These are phyloP conservation scores for Apostasia ramifera DNA, from an alignment of 106 monocot genomes.

Conservation along the genomic window DNA sequence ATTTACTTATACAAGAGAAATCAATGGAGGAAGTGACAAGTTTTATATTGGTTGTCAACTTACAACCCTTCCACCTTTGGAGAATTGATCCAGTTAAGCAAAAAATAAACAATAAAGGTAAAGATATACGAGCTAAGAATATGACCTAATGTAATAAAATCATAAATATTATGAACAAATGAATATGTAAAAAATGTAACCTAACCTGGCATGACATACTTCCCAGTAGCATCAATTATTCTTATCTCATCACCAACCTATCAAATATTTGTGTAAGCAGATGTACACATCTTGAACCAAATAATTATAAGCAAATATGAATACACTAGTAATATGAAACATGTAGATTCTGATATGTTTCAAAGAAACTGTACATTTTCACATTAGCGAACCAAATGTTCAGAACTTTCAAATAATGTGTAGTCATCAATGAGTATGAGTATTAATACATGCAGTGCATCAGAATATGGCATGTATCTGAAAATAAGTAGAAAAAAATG, in stretches of 20 bases:
- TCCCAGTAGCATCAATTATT: constrained; percentile 87
- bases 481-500: too few relatives aligned
- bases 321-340: background rate
- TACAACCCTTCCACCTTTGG: too few relatives aligned
- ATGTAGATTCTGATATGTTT: background rate
- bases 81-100: too few relatives aligned
- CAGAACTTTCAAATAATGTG: too few relatives aligned
- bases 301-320: constrained; percentile 1
- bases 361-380: background rate
- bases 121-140: background rate
- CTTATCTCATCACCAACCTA: constrained; percentile 84
- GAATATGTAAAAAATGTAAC: background rate
- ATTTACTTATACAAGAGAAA: too few relatives aligned
- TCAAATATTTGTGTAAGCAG: background rate
- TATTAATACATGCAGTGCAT: too few relatives aligned
- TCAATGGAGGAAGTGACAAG: too few relatives aligned
- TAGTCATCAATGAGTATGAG: too few relatives aligned
- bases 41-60: too few relatives aligned
- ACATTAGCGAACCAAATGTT: too few relatives aligned
- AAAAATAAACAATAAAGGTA: too few relatives aligned
- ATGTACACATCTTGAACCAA: background rate
- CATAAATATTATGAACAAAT: background rate
- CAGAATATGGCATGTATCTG: too few relatives aligned
- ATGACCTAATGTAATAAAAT: background rate
- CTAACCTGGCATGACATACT: constrained; percentile 98